A percentile compares a stretch with the other conserved stretches of the same genome.
These are phyloP conservation scores for Orbilia brochopaga DNA, from an alignment of 2,329 filamentous ascomycete genomes.

Conservation along the genomic window DNA sequence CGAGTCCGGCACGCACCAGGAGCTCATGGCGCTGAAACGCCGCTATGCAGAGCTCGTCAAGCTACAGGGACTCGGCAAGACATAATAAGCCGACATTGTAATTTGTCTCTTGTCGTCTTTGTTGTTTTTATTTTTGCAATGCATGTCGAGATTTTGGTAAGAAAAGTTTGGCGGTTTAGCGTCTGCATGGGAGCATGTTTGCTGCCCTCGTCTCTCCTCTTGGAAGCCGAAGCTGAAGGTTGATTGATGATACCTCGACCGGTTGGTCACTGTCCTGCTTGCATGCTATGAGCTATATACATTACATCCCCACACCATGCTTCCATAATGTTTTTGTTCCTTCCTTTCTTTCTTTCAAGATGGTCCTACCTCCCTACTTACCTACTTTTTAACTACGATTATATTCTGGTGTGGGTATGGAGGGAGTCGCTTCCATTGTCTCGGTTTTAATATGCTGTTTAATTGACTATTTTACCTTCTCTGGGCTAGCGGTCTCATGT, in stretches of 20 bases:
- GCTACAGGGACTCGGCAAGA: conserved; percentile 75
- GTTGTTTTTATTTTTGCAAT: no score
- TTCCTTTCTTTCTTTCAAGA: not conserved
- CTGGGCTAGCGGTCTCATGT: no score
- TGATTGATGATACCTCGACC: no score
- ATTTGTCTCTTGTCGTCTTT: no score
- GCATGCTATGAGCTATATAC: not conserved
- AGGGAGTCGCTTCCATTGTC: no score
- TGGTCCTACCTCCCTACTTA: no score
- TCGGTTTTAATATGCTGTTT: no score
- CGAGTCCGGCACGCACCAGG: conserved; percentile 79
- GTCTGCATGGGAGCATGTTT: not conserved
- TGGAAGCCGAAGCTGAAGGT: not conserved
- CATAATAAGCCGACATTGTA: no score
- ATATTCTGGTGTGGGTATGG: no score
- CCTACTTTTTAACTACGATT: no score
- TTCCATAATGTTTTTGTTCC: not conserved
- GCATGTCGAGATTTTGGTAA: not conserved
- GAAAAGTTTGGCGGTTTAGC: conserved; percentile 1
- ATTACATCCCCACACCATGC: not conserved
- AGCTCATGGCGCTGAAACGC: conserved; percentile 72
- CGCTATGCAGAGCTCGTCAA: conserved; percentile 80
- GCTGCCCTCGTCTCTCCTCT: not conserved
- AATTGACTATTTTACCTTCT: no score
- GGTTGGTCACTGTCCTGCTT: no score